Evolutionary conservation across 1,139 yeast genomes (phyloP), one percentile per base, ranked within the genome.

Genomic region (Geotrichum aggregatum): DNA sequence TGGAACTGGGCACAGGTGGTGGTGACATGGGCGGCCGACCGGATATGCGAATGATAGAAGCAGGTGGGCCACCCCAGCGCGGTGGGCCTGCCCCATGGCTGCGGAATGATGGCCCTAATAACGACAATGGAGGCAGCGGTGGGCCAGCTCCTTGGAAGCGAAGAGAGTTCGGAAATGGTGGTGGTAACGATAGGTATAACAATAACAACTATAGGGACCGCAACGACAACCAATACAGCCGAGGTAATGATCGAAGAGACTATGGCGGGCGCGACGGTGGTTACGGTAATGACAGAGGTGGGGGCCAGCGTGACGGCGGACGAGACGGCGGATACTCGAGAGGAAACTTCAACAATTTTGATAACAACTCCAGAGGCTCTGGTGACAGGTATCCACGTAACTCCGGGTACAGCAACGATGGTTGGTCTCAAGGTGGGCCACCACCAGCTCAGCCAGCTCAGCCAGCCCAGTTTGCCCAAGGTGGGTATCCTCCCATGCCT

Each of bases 1-100:
- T 70, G 52, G 82, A 77, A 53, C 65, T 79, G 46, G 72, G 74
- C 39, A 76, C 77, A 8, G 71, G 66, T 24, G 44, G 52, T n/a
- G 24, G 34, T 26, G 22, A 59, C 41, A 14, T 54, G 7, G 54
- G 47, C n/a, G 26, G 50, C 3, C 46, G 31, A 13, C 38, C 19
- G 14, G 56, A 46, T 10, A 35, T 26, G 18, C 31, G 48, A 40
- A 42, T 54, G 52, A 56, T 47, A 48, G 55, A 49, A 16, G 43
- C 44, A 36, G 49, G 47, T 10, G 52, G 54, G 16, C 56, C 54
- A n/a, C 44, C 30, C 36, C 19, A 26, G 38, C 38, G 49, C 18
- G 49, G 47, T 26, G 51, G 36, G 8, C 50, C 52, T 16, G 52
- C 58, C 10, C 59, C 57, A 18, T 56, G 56, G 54, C 54, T 47